Evolutionary conservation across 106 monocot genomes (phyloP), one percentile per base, ranked within the genome.

Genomic region (Platanthera guangdongensis): DNA sequence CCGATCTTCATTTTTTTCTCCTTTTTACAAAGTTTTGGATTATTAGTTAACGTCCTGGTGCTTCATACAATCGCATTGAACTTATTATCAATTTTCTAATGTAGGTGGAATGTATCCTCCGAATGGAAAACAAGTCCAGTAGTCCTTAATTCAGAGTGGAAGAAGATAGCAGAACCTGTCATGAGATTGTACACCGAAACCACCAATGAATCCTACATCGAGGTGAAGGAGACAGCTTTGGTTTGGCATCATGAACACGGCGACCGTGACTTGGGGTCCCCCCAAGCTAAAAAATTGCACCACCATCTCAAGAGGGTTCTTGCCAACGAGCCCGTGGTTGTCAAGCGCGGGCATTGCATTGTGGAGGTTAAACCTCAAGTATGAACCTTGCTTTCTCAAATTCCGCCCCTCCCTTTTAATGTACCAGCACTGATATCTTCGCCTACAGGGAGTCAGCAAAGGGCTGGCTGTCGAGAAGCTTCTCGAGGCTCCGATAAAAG

Each of bases 91-190:
- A 10, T 67, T 39, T 39, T 67, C 32, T 39, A 22, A 12, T 32
- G 67, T 67, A 67, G 87, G 78, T 47, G 78, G 64, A 87, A 75
- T 11, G 72, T 75, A 48, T 81, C 83, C n/a, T 63, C 50, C 9
- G 78, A 78, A 59, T 87, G 87, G 87, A 82, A 82, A 80, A 79
- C 84, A 14, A 39, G 67, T 67, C 80, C 81, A 15, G 79, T 84
- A n/a, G 74, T 82, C 21, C 77, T 80, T 1, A 49, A 21, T 10
- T 39, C 71, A 57, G 80, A 63, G 13, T 80, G 80, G 80, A 80
- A 52, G 59, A 72, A 64, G 8, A 48, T 78, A 47, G 78, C 78
- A 25, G 78, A 72, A 45, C 78, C 78, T 46, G 78, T 78, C 18
- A 78, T 78, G 80, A 64, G 50, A 39, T 55, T 74, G 16, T 80